Evolutionary conservation across 2,329 filamentous ascomycete species (phyloP).

Genomic region (Botrytis tulipae): DNA sequence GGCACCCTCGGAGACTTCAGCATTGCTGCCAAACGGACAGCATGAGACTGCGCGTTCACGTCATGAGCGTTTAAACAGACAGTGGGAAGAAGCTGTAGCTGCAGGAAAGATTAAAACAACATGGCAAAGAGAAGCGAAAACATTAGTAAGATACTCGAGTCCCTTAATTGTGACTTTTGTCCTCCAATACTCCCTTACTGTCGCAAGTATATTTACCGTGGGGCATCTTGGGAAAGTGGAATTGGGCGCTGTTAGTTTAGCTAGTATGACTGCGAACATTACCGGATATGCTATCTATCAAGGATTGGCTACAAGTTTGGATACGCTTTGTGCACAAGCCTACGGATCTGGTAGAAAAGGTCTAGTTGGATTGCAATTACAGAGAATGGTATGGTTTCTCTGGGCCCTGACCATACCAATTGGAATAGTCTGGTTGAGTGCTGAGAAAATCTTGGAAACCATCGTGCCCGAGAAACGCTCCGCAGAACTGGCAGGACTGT

Average conservation of each 20-base stretch:
- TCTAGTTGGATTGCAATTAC: constrained; percentile 79
- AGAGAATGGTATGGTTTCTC: constrained; percentile 78
- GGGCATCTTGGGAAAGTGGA: constrained; percentile 71
- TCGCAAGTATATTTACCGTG: constrained; percentile 76
- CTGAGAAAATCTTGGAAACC: constrained; percentile 59
- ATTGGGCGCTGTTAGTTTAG: constrained; percentile 64
- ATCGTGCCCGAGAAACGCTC: constrained; percentile 73
- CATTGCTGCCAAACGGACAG: constrained; percentile 42
- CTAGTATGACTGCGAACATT: constrained; percentile 78
- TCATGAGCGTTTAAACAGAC: constrained; percentile 62
- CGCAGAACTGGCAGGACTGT: constrained; percentile 68
- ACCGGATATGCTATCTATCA: constrained; percentile 75
- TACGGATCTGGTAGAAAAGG: constrained; percentile 89
- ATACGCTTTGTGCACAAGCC: constrained; percentile 90
- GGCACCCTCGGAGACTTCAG: constrained; percentile 43
- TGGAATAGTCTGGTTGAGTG: constrained; percentile 66
- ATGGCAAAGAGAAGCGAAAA: constrained; percentile 86
- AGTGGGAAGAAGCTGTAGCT: constrained; percentile 83
- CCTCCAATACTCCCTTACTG: constrained; percentile 81
- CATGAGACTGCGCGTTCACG: constrained; percentile 47
- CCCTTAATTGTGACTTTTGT: constrained; percentile 73
- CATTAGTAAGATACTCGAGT: constrained; percentile 67
- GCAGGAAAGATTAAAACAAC: constrained; percentile 82
- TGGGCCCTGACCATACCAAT: constrained; percentile 72
- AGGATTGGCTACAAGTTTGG: constrained; percentile 83